Base-by-base conservation (phyloP, 1,139 yeast genomes). In the Saccharomyces hybrid region DNA sequence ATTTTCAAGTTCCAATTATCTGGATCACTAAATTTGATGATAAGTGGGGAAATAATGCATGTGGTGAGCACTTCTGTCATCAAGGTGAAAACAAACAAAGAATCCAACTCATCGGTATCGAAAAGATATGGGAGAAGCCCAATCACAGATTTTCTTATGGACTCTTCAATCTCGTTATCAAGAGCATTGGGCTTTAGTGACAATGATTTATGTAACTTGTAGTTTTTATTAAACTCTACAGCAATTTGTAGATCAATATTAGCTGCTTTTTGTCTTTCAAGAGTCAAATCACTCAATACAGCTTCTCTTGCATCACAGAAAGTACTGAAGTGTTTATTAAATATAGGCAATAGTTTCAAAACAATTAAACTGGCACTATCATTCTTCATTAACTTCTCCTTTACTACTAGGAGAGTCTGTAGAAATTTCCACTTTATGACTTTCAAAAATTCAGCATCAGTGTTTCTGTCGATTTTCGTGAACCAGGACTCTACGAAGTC, bases 1-100 rank as follows among this genome's bases (percentile, higher is more conserved):
- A 89, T 76, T 52, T 77, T 65, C 54, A 81, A 77, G 65, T 90
- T 91, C 80, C 85, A 85, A 58, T 83, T 86, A 65, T 89, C 96
- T 1, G 93, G 81, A 55, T 87, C 93, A 0, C 85, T 73, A 0
- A 86, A 62, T 73, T 85, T 78, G 25, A 73, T 69, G 28, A 87
- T 64, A 0, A 85, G 66, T 0, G 88, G 86, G 14, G 68, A 66
- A 5, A 84, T 53, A 0, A 83, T 77, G 51, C 80, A 78, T 41
- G 83, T 74, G 0, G 89, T 71, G 3, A 88, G 56, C 5, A 91
- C 75, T 63, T 91, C 96, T 16, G 84, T 74, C 0, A 85, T 65
- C 16, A 91, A 71, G 0, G 78, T 67, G 0, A 63, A 56, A 0
- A 81, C 83, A 3, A 83, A 73, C 0, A 74, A 74, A 14, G 86